A percentile compares a stretch with the other conserved stretches of the same genome.
Conservation (phyloP, 805 yeast genomes). For the Myxozyma mucilagina region DNA sequence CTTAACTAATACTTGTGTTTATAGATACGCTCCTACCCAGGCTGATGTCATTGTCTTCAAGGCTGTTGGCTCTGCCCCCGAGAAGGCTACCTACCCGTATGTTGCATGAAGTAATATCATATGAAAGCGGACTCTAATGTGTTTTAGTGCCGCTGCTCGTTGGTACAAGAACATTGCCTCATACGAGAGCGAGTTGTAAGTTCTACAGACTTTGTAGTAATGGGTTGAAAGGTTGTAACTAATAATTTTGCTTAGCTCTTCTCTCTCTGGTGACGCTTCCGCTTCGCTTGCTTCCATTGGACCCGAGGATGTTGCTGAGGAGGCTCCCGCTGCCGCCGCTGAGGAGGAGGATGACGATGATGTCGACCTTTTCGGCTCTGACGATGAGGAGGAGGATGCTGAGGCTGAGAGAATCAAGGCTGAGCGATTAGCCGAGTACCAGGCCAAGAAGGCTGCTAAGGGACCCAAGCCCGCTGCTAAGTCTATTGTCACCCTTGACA, state of each 20-base stretch:
- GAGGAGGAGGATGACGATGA: constrained; percentile 87
- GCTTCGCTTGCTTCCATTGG: constrained; percentile 40
- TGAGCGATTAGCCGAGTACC: constrained; percentile 96
- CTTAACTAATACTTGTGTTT: not conserved
- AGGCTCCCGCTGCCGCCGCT: constrained; percentile 53
- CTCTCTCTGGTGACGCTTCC: constrained; percentile 64
- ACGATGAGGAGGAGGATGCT: constrained; percentile 92
- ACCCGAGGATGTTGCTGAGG: constrained; percentile 48
- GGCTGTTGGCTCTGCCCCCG: constrained; percentile 60
- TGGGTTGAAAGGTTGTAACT: not conserved
- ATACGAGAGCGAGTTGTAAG: constrained; percentile 77
- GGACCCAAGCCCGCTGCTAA: constrained; percentile 99
- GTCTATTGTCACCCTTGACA: constrained; percentile 93
- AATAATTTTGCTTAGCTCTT: constrained; percentile 45
- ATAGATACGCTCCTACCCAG: constrained; percentile 84
- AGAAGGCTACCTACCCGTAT: constrained; percentile 72
- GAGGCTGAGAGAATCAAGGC: constrained; percentile 97
- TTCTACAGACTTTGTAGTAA: constrained; percentile 47
- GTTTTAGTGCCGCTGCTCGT: constrained; percentile 73
- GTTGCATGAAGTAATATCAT: not conserved
- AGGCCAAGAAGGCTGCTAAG: constrained; percentile 95
- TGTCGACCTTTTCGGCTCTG: constrained; percentile 92
- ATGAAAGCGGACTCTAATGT: not conserved
- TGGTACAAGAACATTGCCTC: constrained; percentile 99
- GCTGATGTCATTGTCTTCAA: constrained; percentile 93